phyloP scores from a whole-genome alignment of 345 rosid species.

The Angophora floribunda region DNA sequence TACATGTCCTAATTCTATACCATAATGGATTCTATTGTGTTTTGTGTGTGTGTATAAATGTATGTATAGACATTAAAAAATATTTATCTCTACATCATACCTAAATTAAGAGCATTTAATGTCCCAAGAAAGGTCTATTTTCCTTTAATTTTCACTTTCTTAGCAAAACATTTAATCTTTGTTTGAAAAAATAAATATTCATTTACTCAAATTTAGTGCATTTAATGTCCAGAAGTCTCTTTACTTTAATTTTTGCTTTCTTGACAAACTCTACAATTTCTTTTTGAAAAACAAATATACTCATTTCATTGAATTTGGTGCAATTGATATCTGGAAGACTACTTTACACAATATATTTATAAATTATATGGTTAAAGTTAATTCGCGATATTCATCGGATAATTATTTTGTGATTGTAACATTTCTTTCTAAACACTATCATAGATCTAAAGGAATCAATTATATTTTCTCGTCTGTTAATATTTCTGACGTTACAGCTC shows the following conservation, averaged over 20 bases:
- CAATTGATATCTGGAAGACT: neutral
- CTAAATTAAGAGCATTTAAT: neutral
- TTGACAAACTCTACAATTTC: neutral
- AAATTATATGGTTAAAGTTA: neutral
- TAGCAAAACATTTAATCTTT: neutral
- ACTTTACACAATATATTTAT: neutral
- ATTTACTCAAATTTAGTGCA: neutral
- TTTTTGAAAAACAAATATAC: neutral
- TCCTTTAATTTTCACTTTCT: neutral
- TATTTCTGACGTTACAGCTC: neutral
- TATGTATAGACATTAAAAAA: neutral
- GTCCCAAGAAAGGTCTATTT: neutral
- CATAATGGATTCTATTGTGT: neutral
- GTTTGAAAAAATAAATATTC: neutral
- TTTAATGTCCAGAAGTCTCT: neutral
- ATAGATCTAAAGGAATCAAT: neutral
- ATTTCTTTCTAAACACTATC: neutral
- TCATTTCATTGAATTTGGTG: neutral
- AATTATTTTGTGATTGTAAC: neutral
- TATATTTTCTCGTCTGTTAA: neutral
- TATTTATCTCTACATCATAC: neutral
- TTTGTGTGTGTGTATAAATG: neutral
- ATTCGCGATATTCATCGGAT: neutral
- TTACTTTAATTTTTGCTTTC: neutral
- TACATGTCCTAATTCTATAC: neutral